phyloP scores from a whole-genome alignment of 768 basidiomycete species.

The Boletus vermiculosoides region DNA sequence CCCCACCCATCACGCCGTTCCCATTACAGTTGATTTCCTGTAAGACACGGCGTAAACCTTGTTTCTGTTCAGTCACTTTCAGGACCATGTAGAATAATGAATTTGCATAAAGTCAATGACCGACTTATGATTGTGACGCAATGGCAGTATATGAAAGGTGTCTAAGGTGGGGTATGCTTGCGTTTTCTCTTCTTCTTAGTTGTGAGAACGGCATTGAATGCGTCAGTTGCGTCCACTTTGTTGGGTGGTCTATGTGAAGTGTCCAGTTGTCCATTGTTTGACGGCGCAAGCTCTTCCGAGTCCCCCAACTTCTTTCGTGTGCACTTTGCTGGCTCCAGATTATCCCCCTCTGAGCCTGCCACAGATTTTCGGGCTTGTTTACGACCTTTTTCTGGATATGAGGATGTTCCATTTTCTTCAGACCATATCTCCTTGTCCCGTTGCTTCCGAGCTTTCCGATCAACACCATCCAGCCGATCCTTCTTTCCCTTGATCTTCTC shows the following conservation, averaged over 20 bases:
- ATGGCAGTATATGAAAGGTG: not conserved
- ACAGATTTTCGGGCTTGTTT: conserved; percentile 8
- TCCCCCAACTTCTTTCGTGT: not conserved
- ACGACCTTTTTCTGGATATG: conserved; percentile 4
- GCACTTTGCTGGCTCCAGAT: not conserved
- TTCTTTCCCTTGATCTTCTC: not conserved
- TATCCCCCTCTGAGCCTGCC: conserved; percentile 9
- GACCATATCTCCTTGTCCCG: not conserved
- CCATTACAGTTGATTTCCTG: conserved; percentile 8
- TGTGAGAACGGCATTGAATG: not conserved
- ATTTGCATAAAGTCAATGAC: conserved; percentile 9
- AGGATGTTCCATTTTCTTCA: not conserved
- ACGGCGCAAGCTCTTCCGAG: not conserved
- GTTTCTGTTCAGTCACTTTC: conserved; percentile 13
- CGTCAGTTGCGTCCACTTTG: not conserved
- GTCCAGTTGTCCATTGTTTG: conserved; percentile 4
- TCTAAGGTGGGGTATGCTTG: conserved; percentile 19
- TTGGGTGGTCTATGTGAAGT: not conserved
- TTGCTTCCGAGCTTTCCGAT: conserved; percentile 1
- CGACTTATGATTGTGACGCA: conserved; percentile 1
- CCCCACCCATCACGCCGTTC: conserved; percentile 5
- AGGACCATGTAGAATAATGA: conserved; percentile 31
- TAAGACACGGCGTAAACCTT: conserved; percentile 9
- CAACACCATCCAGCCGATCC: not conserved
- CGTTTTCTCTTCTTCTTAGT: conserved; percentile 24